Base-by-base conservation (phyloP, 2,329 filamentous ascomycete genomes). In the Fusarium kyushuense region DNA sequence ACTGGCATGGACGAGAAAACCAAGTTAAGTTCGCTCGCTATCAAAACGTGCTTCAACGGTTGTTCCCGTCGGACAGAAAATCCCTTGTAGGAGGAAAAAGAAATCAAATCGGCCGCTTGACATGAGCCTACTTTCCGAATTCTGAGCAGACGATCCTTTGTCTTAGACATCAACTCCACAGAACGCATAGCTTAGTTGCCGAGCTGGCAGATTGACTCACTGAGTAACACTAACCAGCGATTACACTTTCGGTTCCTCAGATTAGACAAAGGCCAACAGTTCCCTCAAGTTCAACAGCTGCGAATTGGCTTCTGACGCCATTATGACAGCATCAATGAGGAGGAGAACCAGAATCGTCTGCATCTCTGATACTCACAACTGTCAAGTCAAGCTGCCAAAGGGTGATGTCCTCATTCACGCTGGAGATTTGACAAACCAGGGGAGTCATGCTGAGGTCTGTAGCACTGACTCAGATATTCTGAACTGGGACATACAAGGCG, bases 361-460 rank as follows among this genome's bases (percentile, higher is more conserved):
- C 79, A 84, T 94, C 57, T 92, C 91, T 6, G 92, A 94, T 78
- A 94, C 91, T 3, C 91, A 94, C 78, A 92, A 92, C 75, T 84
- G 82, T 69, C 83, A 83, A 4, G 82, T 86, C 70, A 89, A 87
- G 71, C 83, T 93, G 2, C 91, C 92, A 0, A 84, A 84, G 23
- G 92, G 91, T 40, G 90, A 94, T 75, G 86, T 94, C 11, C 82
- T 94, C 33, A 89, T 94, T 49, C 91, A 93, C 74, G 91, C 91
- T 2, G 91, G 92, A 9, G 92, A 94, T 75, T 78, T 94, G 69
- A 92, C 91, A 5, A 93, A 93, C 75, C 88, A 91, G 74, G 92
- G 92, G 17, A 89, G 81, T 67, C 81, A 81, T 67, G 81, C 80
- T 9, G 87, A 89, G 79, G 84, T 84, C 30, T 52, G 61, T 59